A percentile compares a stretch with the other conserved stretches of the same genome.
Evolutionary conservation across 2,329 filamentous ascomycete genomes (phyloP).

Genomic region (Cladosporium sp.): DNA sequence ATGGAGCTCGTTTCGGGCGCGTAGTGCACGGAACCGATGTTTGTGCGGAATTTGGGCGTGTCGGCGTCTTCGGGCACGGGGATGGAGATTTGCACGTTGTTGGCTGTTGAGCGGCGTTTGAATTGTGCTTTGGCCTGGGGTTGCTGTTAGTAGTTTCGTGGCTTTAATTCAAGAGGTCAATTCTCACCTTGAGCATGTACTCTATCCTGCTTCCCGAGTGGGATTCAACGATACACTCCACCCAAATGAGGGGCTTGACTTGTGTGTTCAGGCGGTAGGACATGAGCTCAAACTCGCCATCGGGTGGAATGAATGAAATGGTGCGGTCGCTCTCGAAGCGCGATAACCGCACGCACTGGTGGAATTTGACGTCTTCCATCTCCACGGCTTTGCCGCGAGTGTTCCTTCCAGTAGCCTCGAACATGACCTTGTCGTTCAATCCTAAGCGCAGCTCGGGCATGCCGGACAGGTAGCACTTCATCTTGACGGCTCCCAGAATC

Average conservation of each 20-base stretch:
- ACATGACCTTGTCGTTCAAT: slow-evolving; percentile 99
- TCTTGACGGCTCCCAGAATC: slow-evolving; percentile 95
- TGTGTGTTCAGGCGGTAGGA: slow-evolving; percentile 97
- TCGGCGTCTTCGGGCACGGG: slow-evolving; percentile 97
- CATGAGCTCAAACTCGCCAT: slow-evolving; percentile 99
- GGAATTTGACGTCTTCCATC: slow-evolving; percentile 99
- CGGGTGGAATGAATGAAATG: slow-evolving; percentile 97
- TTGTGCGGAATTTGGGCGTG: slow-evolving; percentile 91
- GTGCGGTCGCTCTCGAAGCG: slow-evolving; percentile 98
- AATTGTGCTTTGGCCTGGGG: slow-evolving; percentile 84
- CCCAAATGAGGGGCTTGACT: slow-evolving; percentile 98
- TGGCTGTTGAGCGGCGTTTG: slow-evolving; percentile 94
- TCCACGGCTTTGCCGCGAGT: slow-evolving; percentile 96
- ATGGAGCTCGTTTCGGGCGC: slow-evolving; percentile 96
- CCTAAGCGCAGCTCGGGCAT: slow-evolving; percentile 95
- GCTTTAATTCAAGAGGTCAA: not conserved
- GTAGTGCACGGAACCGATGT: slow-evolving; percentile 95
- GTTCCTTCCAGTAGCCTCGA: slow-evolving; percentile 90
- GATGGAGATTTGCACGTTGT: slow-evolving; percentile 97
- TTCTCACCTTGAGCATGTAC: slow-evolving; percentile 83
- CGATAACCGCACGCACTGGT: slow-evolving; percentile 92
- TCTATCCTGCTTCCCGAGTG: slow-evolving; percentile 94
- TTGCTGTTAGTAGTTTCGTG: not conserved
- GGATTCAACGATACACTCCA: slow-evolving; percentile 94
- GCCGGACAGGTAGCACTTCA: slow-evolving; percentile 98